Conservation (phyloP, 2,329 filamentous ascomycete genomes). For the Botrytis elliptica region DNA sequence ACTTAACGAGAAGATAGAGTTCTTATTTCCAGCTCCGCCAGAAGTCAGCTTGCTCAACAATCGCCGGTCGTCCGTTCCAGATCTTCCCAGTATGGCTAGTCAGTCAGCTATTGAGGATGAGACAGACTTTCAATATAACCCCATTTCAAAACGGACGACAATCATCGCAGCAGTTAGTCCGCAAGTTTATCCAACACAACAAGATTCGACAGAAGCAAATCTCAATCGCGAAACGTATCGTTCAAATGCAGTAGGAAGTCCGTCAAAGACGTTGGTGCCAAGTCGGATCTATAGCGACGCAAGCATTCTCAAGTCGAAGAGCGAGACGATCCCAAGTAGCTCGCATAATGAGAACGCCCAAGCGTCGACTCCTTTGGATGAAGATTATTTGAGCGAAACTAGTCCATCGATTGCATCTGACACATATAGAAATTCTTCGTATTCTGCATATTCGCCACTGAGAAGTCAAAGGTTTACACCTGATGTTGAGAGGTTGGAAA, state of each 20-base stretch:
- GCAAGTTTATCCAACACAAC: slow-evolving; percentile 17
- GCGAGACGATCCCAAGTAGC: not conserved
- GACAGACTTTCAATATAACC: slow-evolving; percentile 31
- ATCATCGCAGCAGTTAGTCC: slow-evolving; percentile 33
- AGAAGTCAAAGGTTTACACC: slow-evolving; percentile 31
- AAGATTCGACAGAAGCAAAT: not conserved
- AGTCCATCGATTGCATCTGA: slow-evolving; percentile 45
- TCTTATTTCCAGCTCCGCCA: slow-evolving; percentile 48
- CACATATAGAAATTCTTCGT: slow-evolving; percentile 51
- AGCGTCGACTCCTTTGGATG: slow-evolving; percentile 39
- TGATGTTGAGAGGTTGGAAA: not conserved
- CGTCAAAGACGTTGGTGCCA: not conserved
- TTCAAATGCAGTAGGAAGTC: slow-evolving; percentile 32
- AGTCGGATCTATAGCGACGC: slow-evolving; percentile 10
- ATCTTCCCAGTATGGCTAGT: slow-evolving; percentile 41
- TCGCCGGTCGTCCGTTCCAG: slow-evolving; percentile 47
- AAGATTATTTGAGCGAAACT: slow-evolving; percentile 24
- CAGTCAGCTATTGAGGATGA: slow-evolving; percentile 22
- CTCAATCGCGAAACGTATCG: slow-evolving; percentile 26
- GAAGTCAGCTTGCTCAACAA: slow-evolving; percentile 32
- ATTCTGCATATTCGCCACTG: slow-evolving; percentile 49
- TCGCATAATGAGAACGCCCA: not conserved
- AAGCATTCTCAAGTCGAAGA: slow-evolving; percentile 38
- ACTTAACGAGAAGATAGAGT: slow-evolving; percentile 55
- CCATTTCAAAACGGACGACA: slow-evolving; percentile 33